A percentile compares a stretch with the other conserved stretches of the same genome.
Conservation (phyloP, 2,329 filamentous ascomycete genomes). For the Claviceps humidiphila region DNA sequence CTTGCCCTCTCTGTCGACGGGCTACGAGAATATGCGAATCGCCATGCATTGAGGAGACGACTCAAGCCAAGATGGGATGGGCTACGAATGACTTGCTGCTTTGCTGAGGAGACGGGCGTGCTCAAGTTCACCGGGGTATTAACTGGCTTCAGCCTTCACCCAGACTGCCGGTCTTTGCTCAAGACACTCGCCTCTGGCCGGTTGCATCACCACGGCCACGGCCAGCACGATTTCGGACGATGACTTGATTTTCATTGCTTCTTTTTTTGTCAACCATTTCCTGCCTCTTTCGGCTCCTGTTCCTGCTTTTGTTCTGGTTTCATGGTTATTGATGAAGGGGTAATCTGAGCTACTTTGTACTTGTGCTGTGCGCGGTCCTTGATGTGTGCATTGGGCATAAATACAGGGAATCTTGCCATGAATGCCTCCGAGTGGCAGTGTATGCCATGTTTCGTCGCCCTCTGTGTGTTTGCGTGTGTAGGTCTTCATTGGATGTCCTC, state of each 20-base stretch:
- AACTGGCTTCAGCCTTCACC: too few relatives aligned
- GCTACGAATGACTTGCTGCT: neutral
- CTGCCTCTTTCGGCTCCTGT: neutral
- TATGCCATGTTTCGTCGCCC: too few relatives aligned
- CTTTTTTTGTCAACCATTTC: neutral
- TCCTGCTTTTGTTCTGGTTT: neutral
- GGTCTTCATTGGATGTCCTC: too few relatives aligned
- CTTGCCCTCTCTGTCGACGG: constrained; percentile 4
- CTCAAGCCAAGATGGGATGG: constrained; percentile 1
- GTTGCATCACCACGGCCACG: neutral
- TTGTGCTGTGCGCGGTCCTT: constrained; percentile 5
- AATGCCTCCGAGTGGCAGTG: too few relatives aligned
- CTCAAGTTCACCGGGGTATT: neutral
- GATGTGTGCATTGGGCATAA: constrained; percentile 10
- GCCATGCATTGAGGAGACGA: constrained; percentile 10
- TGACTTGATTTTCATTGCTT: neutral
- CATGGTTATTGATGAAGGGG: constrained; percentile 5
- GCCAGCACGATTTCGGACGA: neutral
- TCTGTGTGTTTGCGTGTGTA: too few relatives aligned
- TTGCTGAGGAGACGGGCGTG: neutral
- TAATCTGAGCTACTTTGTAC: constrained; percentile 4
- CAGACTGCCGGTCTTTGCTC: neutral
- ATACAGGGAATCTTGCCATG: constrained; percentile 6
- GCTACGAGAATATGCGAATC: constrained; percentile 7
- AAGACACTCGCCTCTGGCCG: neutral